Base-by-base conservation (phyloP, 2,329 filamentous ascomycete species). In the Monosporascus sp. region DNA sequence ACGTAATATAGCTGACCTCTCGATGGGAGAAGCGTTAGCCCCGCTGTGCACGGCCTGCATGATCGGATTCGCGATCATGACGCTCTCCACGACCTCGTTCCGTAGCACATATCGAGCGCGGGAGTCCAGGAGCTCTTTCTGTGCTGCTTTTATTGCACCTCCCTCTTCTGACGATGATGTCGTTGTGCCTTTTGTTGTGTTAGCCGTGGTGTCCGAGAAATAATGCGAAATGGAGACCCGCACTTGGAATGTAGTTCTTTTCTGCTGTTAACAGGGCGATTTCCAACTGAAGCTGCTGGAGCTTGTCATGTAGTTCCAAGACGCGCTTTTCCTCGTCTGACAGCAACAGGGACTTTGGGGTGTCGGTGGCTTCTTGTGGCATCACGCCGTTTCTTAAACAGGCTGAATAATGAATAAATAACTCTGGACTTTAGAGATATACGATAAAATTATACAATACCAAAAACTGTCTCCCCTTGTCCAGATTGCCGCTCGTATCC, bases 1-100 rank as follows among this genome's bases (percentile, higher is more conserved):
- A 9, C 20, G 41, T n/a, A 17, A 17, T 5, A 31, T n/a, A 17
- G 24, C 31, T 39, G 77, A 89, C 89, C 83, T 81, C 71, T 94
- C 89, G 50, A 85, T 76, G 45, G 82, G 80, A 2, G 83, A 81
- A 18, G 83, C 80, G 55, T 82, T 78, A 14, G 80, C 81, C 44
- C 84, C 84, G 55, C 81, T 75, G 67, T 95, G 89, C 39, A 93
- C 83, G 7, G 90, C 87, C 64, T 88, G 89, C 53, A 95, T 74
- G 41, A 89, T 84, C 7, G 90, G 89, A 62, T 90, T 87, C 53
- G 85, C 85, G 60, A 83, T 82, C 59, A 94, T 71, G 50, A 89
- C 83, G 47, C 79, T 83, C 56, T 88, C 83, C 22, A 86, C 76
- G 22, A 89, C 84, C 56, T 83, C 83, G 66, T 86, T 86, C 57